These are phyloP conservation scores for Irpex rosettiformis DNA, from an alignment of 1,284 basidiomycete species.

Conservation along the genomic window DNA sequence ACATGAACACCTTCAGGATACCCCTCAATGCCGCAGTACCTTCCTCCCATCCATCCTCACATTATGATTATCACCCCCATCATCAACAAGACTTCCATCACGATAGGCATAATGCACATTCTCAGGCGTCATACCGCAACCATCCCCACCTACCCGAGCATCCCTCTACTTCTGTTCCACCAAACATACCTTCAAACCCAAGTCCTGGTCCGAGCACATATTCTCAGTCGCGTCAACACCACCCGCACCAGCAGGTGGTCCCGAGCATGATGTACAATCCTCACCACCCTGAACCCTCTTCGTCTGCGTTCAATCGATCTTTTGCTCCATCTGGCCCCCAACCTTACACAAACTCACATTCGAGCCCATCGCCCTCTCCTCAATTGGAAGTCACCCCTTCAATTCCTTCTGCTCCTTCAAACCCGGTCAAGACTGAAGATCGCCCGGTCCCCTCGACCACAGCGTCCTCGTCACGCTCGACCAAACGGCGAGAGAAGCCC, in stretches of 20 bases:
- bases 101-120: neutral
- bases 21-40: neutral
- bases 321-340: neutral
- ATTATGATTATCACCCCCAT: conserved; percentile 2
- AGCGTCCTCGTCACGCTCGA: neutral
- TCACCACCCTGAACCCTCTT: conserved; percentile 1
- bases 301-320: neutral
- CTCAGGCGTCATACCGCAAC: conserved; percentile 2
- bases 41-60: neutral
- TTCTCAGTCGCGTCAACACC: conserved; percentile 7
- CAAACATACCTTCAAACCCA: neutral
- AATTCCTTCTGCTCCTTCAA: neutral
- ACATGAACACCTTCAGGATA: neutral
- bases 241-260: conserved; percentile 11
- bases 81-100: conserved; percentile 2
- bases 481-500: conserved; percentile 58
- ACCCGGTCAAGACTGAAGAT: neutral
- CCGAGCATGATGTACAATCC: conserved; percentile 8
- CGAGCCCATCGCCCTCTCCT: conserved; percentile 12
- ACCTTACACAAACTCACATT: conserved; percentile 9
- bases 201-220: neutral
- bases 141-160: conserved; percentile 2
- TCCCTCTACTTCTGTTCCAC: neutral
- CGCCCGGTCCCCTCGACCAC: neutral
- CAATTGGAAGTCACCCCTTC: neutral